Evolutionary conservation across 768 basidiomycete species (phyloP).

Genomic region (Paxillus rubicundulus): DNA sequence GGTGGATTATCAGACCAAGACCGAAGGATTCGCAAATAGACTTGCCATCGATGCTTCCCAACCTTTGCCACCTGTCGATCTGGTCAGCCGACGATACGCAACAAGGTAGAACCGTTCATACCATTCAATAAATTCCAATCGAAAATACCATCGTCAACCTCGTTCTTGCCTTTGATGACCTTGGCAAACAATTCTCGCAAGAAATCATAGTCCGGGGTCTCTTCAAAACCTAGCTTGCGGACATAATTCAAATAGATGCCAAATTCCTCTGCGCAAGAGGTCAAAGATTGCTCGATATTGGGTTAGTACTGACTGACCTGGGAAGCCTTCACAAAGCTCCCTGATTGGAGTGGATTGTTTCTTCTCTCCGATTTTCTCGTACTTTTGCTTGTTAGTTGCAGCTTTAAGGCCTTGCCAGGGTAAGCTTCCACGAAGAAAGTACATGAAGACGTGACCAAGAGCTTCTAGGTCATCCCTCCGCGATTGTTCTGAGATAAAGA

Average conservation of each 20-base stretch:
- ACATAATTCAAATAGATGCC: constrained; percentile 99
- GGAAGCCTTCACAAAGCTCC: constrained; percentile 94
- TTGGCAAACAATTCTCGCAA: constrained; percentile 92
- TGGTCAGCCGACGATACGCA: constrained; percentile 8
- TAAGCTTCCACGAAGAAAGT: constrained; percentile 93
- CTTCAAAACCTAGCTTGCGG: constrained; percentile 97
- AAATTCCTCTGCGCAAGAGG: constrained; percentile 76
- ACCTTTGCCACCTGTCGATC: constrained; percentile 72
- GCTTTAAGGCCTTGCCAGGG: constrained; percentile 99
- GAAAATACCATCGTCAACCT: constrained; percentile 89
- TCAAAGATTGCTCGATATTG: constrained; percentile 6
- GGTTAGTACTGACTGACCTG: constrained; percentile 52
- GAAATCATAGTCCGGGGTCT: constrained; percentile 99
- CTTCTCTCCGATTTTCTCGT: constrained; percentile 99
- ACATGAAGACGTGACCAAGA: constrained; percentile 99
- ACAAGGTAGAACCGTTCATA: constrained; percentile 27
- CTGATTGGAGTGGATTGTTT: constrained; percentile 98
- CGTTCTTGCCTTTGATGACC: constrained; percentile 87
- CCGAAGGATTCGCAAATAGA: constrained; percentile 15
- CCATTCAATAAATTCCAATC: constrained; percentile 96
- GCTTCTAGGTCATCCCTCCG: constrained; percentile 97
- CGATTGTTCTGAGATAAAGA: constrained; percentile 64
- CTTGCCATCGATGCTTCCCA: constrained; percentile 85
- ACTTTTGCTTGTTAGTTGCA: constrained; percentile 99
- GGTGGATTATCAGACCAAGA: constrained; percentile 8